These are phyloP conservation scores for Yarrowia osloensis DNA, from an alignment of 805 yeast genomes.

Conservation along the genomic window DNA sequence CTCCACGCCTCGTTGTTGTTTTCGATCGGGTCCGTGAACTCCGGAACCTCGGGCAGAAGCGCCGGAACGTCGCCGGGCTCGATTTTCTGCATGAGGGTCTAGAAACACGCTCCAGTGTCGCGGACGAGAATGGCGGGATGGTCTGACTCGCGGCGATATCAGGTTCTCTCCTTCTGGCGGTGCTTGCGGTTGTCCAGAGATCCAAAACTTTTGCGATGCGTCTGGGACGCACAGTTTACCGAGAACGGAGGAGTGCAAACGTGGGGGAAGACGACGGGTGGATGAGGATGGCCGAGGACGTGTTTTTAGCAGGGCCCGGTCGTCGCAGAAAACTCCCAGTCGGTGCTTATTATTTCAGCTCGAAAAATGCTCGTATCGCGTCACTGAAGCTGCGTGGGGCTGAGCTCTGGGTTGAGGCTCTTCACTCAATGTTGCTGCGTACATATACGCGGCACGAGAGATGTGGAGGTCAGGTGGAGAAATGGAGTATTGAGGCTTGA, in stretches of 20 bases:
- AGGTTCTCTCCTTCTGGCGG: neutral
- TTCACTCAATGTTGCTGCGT: neutral
- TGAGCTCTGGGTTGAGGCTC: neutral
- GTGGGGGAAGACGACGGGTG: neutral
- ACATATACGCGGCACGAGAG: neutral
- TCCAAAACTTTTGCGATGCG: conserved; percentile 13
- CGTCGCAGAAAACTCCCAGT: too few species aligned
- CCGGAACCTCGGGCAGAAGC: conserved; percentile 6
- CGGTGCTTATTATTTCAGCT: neutral
- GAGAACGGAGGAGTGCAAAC: neutral
- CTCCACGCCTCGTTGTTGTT: conserved; percentile 18
- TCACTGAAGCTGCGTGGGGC: neutral
- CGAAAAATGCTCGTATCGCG: neutral
- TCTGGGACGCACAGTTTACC: neutral
- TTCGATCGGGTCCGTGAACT: neutral
- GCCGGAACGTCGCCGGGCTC: conserved; percentile 26
- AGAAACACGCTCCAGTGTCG: neutral
- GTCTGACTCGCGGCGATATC: neutral
- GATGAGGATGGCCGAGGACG: neutral
- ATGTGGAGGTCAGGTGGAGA: neutral
- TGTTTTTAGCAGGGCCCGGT: too few species aligned
- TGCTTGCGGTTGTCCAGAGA: conserved; percentile 2
- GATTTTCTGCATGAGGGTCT: conserved; percentile 13
- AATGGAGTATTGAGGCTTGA: too few species aligned
- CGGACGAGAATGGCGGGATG: neutral